Percentiles rank a stretch among this genome's conserved stretches.
These are phyloP conservation scores for Zygosaccharomyces sapae DNA, from an alignment of 1,139 yeast species.

Conservation along the genomic window DNA sequence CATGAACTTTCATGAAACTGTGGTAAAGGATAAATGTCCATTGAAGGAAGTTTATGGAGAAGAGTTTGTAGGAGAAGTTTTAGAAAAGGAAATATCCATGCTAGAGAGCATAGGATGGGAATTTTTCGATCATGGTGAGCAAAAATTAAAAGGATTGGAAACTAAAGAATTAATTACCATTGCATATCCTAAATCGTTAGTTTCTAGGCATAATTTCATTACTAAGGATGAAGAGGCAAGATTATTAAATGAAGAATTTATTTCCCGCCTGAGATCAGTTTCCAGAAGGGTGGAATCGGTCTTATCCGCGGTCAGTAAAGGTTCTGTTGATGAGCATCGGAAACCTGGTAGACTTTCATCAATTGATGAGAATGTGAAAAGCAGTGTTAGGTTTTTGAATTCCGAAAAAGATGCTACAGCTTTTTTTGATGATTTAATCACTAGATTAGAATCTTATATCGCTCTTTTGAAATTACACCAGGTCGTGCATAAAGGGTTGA, in stretches of 20 bases:
- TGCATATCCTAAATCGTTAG: constrained; percentile 65
- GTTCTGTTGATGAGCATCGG: constrained; percentile 19
- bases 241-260: constrained; percentile 25
- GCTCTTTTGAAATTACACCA: constrained; percentile 32
- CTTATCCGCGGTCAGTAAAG: constrained; percentile 28
- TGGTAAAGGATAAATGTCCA: constrained; percentile 40
- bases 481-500: constrained; percentile 22
- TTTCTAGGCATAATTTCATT: constrained; percentile 46
- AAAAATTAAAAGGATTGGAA: constrained; percentile 88
- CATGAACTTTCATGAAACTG: constrained; percentile 48
- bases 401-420: constrained; percentile 27
- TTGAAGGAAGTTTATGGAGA: constrained; percentile 61
- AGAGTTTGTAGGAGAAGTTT: constrained; percentile 54
- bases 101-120: constrained; percentile 67
- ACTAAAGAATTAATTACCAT: constrained; percentile 84
- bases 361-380: constrained; percentile 20
- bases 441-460: constrained; percentile 32
- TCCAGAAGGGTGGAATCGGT: constrained; percentile 28
- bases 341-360: constrained; percentile 12
- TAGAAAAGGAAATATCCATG: constrained; percentile 64
- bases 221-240: constrained; percentile 26
- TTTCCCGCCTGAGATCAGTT: constrained; percentile 26
- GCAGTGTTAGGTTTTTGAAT: constrained; percentile 18
- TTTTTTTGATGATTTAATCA: constrained; percentile 33
- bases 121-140: constrained; percentile 75